Evolutionary conservation across 1,139 yeast species (phyloP), one percentile per base, ranked within the genome.

Genomic region (Scheffersomyces segobiensis): DNA sequence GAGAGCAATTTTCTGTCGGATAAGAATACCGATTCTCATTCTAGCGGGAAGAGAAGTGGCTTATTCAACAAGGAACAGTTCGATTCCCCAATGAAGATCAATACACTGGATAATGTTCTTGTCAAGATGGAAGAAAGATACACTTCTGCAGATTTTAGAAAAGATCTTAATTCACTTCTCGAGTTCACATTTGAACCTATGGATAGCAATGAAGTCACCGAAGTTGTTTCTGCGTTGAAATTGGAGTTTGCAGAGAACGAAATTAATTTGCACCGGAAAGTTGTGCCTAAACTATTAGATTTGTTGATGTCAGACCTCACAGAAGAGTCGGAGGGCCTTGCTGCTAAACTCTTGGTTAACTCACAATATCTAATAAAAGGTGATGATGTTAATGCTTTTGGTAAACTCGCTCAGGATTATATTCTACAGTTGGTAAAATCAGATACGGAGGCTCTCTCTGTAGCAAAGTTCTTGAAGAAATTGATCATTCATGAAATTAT

Each of bases 61-160:
- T 18, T 51, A 8, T 32, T 39, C 17, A 26, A 18, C 5, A 73
- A 72, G 58, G 74, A 73, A n/a, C 69, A 69, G 1, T 67, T 68
- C n/a, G 80, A 76, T 18, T 73, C 80, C 0, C 80, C 80, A 1
- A 67, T 77, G 72, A 76, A 72, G 53, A 70, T 77, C 5, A 70
- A 67, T 53, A 60, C 72, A 0, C 69, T 62, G n/a, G 67, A 61
- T 50, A 52, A 58, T n/a, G 46, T 53, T 24, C 59, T 55, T 24
- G 64, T 46, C 5, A 67, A 68, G 54, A 58, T 57, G 5, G 63
- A 62, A 17, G 76, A 72, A 20, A 56, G 60, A 17, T 73, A 71
- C 54, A 64, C 74, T 0, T 63, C 69, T 1, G 67, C 64, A 8
- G 71, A 67, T 24, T 78, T 79, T 58, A 65, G 71, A 50, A 64